Conservation (phyloP, 129 eudicot species). For the Lactuca saligna region DNA sequence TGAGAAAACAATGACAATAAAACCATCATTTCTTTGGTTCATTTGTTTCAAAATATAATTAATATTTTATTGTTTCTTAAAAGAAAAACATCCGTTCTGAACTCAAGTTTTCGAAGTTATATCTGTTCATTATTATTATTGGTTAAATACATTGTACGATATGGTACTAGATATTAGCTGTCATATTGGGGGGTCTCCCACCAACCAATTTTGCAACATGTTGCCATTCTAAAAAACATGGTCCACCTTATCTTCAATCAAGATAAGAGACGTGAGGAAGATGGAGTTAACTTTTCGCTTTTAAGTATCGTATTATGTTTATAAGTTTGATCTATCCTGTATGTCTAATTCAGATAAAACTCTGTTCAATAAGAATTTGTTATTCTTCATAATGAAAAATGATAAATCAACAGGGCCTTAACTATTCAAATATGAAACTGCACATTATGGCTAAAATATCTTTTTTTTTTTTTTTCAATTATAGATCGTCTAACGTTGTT, state of each 20-base stretch:
- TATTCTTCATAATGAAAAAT: not conserved
- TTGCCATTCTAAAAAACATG: constrained; percentile 8
- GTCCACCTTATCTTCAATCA: constrained; percentile 17
- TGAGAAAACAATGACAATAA: too few species aligned
- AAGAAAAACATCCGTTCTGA: too few species aligned
- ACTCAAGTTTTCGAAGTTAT: not conserved
- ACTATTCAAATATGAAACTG: too few species aligned
- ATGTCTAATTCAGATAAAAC: not conserved
- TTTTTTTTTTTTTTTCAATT: too few species aligned
- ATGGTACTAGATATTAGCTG: constrained; percentile 20
- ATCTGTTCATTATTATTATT: not conserved
- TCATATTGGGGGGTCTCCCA: constrained; percentile 2
- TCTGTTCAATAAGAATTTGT: not conserved
- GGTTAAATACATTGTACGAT: constrained; percentile 6
- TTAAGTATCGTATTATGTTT: not conserved
- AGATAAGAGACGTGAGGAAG: constrained; percentile 25
- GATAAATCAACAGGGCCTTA: not conserved
- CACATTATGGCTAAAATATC: not conserved
- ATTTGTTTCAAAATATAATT: not conserved
- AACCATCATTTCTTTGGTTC: not conserved
- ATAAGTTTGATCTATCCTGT: not conserved
- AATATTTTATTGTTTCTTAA: not conserved
- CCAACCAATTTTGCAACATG: constrained; percentile 21
- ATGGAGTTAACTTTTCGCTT: constrained; percentile 16
- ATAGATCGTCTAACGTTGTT: not conserved